Conservation (phyloP, 2,329 filamentous ascomycete species). For the Cryphonectria nitschkei region DNA sequence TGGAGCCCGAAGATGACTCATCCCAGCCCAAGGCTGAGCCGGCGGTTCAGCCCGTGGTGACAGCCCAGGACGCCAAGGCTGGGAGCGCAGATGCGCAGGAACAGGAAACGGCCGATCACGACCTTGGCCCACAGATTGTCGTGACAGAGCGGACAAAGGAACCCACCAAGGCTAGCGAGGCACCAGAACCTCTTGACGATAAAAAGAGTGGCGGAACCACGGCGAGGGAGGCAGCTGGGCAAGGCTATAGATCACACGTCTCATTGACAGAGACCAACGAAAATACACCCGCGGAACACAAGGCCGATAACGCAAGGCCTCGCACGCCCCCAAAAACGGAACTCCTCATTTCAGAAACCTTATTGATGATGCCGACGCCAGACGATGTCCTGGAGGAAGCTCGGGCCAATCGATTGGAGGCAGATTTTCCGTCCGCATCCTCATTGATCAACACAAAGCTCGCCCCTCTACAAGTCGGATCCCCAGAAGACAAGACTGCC, state of each 20-base stretch:
- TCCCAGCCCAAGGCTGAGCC: constrained; percentile 19
- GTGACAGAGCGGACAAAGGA: neutral
- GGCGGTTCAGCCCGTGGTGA: constrained; percentile 27
- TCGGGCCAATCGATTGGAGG: neutral
- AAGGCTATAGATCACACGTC: neutral
- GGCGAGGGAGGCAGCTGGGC: neutral
- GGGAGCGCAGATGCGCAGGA: constrained; percentile 19
- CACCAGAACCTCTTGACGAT: neutral
- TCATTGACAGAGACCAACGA: neutral
- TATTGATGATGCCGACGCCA: constrained; percentile 20
- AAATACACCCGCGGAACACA: neutral
- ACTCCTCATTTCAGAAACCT: constrained; percentile 15
- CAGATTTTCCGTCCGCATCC: neutral
- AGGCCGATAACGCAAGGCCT: neutral
- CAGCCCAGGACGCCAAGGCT: neutral
- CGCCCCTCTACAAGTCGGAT: neutral
- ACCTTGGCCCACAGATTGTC: no score
- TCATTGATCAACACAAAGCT: neutral
- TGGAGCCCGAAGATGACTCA: constrained; percentile 14
- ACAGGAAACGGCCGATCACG: neutral
- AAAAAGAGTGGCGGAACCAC: neutral
- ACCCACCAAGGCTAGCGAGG: neutral
- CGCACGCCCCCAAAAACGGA: neutral
- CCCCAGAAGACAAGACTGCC: neutral
- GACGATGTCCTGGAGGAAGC: constrained; percentile 1